Percentiles rank a stretch among this genome's conserved stretches.
Evolutionary conservation across 2,329 filamentous ascomycete genomes (phyloP).

Genomic region (Remersonia thermophila): DNA sequence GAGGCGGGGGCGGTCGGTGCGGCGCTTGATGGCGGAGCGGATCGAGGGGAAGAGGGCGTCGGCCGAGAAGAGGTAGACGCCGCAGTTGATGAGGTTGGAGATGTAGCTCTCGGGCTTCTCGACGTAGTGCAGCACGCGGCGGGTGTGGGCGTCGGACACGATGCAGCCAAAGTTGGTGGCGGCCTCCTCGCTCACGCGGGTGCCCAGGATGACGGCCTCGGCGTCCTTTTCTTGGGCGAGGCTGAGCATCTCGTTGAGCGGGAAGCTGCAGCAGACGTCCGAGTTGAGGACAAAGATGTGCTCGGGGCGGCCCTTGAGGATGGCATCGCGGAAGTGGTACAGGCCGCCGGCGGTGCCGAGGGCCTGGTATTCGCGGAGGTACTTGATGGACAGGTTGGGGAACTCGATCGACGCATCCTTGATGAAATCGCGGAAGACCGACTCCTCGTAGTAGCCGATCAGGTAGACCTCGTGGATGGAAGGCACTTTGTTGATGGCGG

Average conservation of each 20-base stretch:
- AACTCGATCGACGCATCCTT: conserved; percentile 78
- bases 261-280: conserved; percentile 98
- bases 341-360: conserved; percentile 90
- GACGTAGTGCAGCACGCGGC: conserved; percentile 95
- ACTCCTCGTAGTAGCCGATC: conserved; percentile 97
- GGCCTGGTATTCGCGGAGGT: conserved; percentile 94
- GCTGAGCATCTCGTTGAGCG: conserved; percentile 86
- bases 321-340: conserved; percentile 98
- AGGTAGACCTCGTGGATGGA: conserved; percentile 92
- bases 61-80: conserved; percentile 92
- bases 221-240: conserved; percentile 91
- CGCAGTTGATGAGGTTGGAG: conserved; percentile 97
- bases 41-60: conserved; percentile 96
- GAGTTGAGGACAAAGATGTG: conserved; percentile 96
- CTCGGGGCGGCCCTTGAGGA: conserved; percentile 89
- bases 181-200: conserved; percentile 77
- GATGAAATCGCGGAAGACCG: conserved; percentile 95
- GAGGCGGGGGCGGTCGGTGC: conserved; percentile 78
- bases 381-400: conserved; percentile 80
- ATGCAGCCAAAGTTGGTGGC: conserved; percentile 97
- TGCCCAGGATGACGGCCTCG: conserved; percentile 92
- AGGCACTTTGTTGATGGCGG: conserved; percentile 78
- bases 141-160: conserved; percentile 84
- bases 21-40: conserved; percentile 86
- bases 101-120: conserved; percentile 98